Evolutionary conservation across 192 early-diverging fungal species (phyloP), one percentile per base, ranked within the genome.

Genomic region (Dissophora ornata): DNA sequence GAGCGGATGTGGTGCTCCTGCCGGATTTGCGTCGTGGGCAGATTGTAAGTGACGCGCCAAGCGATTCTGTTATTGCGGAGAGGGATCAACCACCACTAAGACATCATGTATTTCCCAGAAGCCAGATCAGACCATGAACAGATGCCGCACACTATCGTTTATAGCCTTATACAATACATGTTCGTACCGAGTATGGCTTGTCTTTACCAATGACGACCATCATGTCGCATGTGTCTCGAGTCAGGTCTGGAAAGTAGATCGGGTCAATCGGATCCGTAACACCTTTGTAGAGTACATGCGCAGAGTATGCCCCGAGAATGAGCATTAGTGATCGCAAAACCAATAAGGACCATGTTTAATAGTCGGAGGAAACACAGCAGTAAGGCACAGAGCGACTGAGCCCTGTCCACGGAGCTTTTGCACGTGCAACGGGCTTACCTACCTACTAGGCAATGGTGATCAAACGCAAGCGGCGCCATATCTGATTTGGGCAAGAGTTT

Each of bases 171-270:
- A n/a, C n/a, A n/a, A n/a, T n/a, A n/a, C n/a, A n/a, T n/a, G n/a
- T n/a, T n/a, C n/a, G n/a, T 73, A 73, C 70, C 55, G 70, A 73
- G 32, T 73, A 73, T 11, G 70, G 70, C 26, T 73, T 73, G 45
- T 73, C 70, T 48, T 73, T 73, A 28, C 70, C 70, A 33, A 73
- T 63, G 11, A 73, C 70, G 13, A 73, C 70, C 62, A 65, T 63
- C 70, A 73, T 73, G 21, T 73, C 70, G 26, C 70, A 64, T 26
- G 70, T 65, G 16, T 28, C 29, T 40, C 46, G 34, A 40, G 45
- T 51, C 55, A 73, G 32, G 30, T 73, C 70, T 33, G 70, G 70
- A 28, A 73, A 73, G 32, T 73, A 73, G 40, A 73, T 59, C 0
- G 70, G 70, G 24, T 73, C 70, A 21, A 73, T 73, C 30, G 70